These are phyloP conservation scores for Rhizopogon vulgaris DNA, from an alignment of 768 basidiomycete genomes.

Conservation along the genomic window DNA sequence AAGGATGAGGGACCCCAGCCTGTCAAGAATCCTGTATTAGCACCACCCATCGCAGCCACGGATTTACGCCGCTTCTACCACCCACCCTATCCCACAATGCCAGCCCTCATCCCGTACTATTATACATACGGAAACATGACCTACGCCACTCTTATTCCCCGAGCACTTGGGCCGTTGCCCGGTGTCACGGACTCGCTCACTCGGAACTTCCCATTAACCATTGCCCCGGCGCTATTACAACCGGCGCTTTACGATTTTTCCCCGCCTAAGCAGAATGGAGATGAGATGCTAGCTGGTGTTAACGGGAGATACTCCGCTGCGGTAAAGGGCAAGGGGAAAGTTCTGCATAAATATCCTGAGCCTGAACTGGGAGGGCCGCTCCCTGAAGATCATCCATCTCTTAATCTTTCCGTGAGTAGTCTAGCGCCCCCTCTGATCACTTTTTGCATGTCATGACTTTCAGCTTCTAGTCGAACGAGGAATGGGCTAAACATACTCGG, in stretches of 20 bases:
- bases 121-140: slow-evolving; percentile 7
- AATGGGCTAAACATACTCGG: slow-evolving; percentile 19
- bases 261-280: background rate
- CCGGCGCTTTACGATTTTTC: background rate
- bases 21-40: background rate
- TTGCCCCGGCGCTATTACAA: slow-evolving; percentile 15
- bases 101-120: background rate
- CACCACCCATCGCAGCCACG: background rate
- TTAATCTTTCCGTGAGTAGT: background rate
- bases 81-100: slow-evolving; percentile 1
- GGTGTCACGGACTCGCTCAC: background rate
- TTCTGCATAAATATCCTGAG: background rate
- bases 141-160: slow-evolving; percentile 9
- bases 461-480: slow-evolving; percentile 8
- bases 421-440: background rate
- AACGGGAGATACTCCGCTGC: slow-evolving; percentile 2
- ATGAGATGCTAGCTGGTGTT: background rate
- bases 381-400: background rate
- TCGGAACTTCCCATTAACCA: slow-evolving; percentile 9
- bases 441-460: background rate
- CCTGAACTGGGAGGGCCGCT: background rate
- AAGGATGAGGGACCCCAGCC: background rate
- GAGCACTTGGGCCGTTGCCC: slow-evolving; percentile 1
- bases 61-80: background rate
- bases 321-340: slow-evolving; percentile 15